phyloP scores from a whole-genome alignment of 148 eudicot genomes.

The Fagopyrum tataricum region DNA sequence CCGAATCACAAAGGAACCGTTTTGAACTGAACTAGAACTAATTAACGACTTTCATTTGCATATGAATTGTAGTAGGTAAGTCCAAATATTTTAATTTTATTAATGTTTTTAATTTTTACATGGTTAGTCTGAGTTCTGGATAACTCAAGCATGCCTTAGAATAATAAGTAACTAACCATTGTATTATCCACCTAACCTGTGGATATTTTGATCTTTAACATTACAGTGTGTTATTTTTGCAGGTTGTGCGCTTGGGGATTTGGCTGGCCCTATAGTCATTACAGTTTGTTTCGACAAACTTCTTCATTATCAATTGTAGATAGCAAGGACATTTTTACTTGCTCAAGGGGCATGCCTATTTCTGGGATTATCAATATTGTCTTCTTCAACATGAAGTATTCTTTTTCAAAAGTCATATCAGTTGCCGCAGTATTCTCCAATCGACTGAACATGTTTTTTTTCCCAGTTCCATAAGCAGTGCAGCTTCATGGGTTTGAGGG shows the following conservation, averaged over 20 bases:
- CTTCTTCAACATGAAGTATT: neutral
- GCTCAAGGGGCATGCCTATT: neutral
- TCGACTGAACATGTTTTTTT: neutral
- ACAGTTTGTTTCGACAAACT: slow-evolving; percentile 53
- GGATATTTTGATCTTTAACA: neutral
- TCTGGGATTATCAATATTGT: neutral
- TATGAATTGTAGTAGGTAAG: no score
- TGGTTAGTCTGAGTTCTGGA: no score
- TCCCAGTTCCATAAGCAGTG: neutral
- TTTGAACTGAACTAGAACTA: no score
- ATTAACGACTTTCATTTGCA: no score
- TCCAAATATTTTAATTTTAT: no score
- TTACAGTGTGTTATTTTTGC: slow-evolving; percentile 16
- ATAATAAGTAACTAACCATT: no score
- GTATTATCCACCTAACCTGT: neutral
- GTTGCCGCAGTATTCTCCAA: neutral
- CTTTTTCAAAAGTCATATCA: neutral
- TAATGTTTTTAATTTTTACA: no score
- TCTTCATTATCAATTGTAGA: slow-evolving; percentile 22
- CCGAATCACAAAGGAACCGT: no score
- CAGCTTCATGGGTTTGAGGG: neutral
- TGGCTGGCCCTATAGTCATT: slow-evolving; percentile 65
- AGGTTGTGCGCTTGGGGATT: slow-evolving; percentile 84
- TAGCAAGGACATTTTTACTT: neutral
- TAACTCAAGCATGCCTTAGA: no score